Base-by-base conservation (phyloP, 352 stramenopile genomes). In the Achlya hypogyna region DNA sequence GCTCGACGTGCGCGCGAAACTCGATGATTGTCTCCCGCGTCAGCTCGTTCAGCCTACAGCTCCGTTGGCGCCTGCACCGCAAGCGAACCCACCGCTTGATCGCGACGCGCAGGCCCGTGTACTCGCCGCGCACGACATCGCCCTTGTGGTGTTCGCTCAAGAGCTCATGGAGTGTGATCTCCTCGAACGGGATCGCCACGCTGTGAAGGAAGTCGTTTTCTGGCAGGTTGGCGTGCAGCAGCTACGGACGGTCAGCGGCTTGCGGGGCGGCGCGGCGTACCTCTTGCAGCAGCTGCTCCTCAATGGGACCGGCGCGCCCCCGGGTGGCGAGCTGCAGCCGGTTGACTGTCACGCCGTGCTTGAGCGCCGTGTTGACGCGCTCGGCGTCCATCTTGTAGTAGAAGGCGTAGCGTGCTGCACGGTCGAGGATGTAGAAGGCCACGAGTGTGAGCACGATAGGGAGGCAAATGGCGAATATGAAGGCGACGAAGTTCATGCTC, bases 311-410 rank as follows among this genome's bases (percentile, higher is more conserved):
- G 25, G 52, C 54, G 40, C 40, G 54, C 34, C 81, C 83, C 1
- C 74, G 74, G 51, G 88, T 89, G 69, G 89, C 82, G 4, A 91
- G 68, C 0, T 82, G 78, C 38, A 79, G 80, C 34, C 82, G 79
- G 51, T 91, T 91, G 29, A 88, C 75, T 12, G 81, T 89, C 6
- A 91, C 63, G 53, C 90, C 84, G 49, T 90, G 65, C 54, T 91
- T 93, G 5, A 93, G 71, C 40, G 82, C 84, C 53, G 82, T 93
- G 66, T 93, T 93, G 59, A 93, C 85, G 5, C 84, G 78, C 51
- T 93, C 82, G 0, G 82, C 84, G 56, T 78, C 79, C 12, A 89
- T 72, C 73, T 89, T 88, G 0, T 78, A 88, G 0, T 79, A 81
- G 59, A 90, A 93, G 5, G 81, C 82, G 49, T 88, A 82, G 0